These are phyloP conservation scores for Paulownia fortunei DNA, from an alignment of 257 asterid genomes.

Conservation along the genomic window DNA sequence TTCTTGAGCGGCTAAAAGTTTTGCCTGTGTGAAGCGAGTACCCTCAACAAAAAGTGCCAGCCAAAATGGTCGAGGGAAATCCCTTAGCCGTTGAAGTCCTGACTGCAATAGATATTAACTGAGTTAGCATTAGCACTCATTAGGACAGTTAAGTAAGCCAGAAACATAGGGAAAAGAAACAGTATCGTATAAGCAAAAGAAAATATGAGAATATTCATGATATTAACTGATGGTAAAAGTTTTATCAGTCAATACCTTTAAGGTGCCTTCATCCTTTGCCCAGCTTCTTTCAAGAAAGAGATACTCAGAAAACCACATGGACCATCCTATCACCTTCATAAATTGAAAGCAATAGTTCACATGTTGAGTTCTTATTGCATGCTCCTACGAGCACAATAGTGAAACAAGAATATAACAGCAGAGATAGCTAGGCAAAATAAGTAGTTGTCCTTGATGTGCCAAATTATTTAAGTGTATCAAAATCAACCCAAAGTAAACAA, in stretches of 20 bases:
- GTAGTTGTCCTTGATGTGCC: conserved; percentile 2
- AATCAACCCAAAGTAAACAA: neutral
- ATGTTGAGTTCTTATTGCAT: conserved; percentile 11
- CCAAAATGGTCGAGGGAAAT: conserved; percentile 93
- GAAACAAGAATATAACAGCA: conserved; percentile 22
- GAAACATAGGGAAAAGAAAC: conserved; percentile 1
- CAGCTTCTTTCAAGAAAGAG: conserved; percentile 97
- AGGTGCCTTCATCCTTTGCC: conserved; percentile 88
- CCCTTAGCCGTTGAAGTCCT: conserved; percentile 71
- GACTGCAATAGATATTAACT: conserved; percentile 56
- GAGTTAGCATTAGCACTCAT: conserved; percentile 24
- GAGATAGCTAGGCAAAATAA: conserved; percentile 11
- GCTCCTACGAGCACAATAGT: neutral
- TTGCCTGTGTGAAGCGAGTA: conserved; percentile 93
- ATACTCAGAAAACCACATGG: conserved; percentile 98
- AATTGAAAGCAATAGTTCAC: conserved; percentile 12
- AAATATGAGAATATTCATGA: conserved; percentile 6
- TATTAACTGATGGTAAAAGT: conserved; percentile 9
- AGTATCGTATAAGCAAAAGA: conserved; percentile 1
- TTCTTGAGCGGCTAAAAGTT: conserved; percentile 95
- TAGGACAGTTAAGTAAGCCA: conserved; percentile 16
- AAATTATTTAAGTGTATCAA: neutral
- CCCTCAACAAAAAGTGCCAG: conserved; percentile 96
- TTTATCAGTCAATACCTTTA: conserved; percentile 62
- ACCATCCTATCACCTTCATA: conserved; percentile 96